Conservation (phyloP, 345 rosid genomes). For the Carallia brachiata region DNA sequence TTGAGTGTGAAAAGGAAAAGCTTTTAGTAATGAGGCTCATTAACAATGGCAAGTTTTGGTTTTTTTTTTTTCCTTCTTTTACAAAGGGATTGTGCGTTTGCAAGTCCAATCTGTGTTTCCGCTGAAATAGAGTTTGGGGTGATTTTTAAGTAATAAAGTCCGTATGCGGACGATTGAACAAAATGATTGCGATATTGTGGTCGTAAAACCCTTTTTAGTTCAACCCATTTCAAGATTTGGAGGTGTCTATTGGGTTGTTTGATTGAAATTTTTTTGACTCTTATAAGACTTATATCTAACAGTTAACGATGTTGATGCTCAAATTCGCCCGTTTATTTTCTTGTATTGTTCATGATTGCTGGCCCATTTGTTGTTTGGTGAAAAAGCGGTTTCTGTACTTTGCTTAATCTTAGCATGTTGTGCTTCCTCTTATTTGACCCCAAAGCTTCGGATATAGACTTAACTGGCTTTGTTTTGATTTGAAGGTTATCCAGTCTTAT, state of each 20-base stretch:
- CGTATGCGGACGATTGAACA: neutral
- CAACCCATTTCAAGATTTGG: conserved; percentile 4
- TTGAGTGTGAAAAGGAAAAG: neutral
- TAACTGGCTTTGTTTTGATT: conserved; percentile 29
- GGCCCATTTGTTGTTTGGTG: too few species aligned
- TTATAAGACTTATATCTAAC: too few species aligned
- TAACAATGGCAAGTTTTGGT: neutral
- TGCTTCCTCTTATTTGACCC: neutral
- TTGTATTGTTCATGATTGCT: too few species aligned
- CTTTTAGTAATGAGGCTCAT: neutral
- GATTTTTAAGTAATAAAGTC: too few species aligned
- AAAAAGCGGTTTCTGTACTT: neutral
- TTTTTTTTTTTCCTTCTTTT: neutral
- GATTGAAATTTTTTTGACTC: too few species aligned
- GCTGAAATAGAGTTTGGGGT: too few species aligned
- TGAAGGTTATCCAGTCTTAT: conserved; percentile 44
- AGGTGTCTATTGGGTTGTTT: neutral
- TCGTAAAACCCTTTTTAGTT: neutral
- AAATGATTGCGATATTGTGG: neutral
- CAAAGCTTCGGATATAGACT: conserved; percentile 8
- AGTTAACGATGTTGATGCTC: too few species aligned
- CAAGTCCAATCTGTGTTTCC: too few species aligned
- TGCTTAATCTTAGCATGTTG: neutral
- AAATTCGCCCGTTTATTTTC: neutral
- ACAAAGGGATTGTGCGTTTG: too few species aligned